phyloP scores from a whole-genome alignment of 495 filamentous ascomycete genomes.

The Chlorociboria aeruginascens region DNA sequence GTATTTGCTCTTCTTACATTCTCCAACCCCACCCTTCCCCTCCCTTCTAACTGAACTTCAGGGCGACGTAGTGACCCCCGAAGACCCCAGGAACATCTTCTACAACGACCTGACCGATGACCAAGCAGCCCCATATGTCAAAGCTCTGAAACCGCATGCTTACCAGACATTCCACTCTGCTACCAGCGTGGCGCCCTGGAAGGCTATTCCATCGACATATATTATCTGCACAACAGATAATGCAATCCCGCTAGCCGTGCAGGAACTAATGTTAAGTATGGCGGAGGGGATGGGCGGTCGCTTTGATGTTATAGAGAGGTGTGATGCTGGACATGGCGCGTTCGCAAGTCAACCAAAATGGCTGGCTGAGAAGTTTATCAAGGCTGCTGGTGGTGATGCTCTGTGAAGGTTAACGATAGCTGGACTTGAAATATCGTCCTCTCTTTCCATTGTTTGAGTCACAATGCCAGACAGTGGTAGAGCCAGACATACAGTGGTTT shows the following conservation, averaged over 20 bases:
- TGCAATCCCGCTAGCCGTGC: constrained; percentile 13
- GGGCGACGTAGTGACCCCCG: constrained; percentile 2
- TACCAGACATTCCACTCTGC: constrained; percentile 7
- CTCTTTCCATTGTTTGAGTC: too few species aligned
- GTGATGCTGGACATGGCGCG: constrained; percentile 22
- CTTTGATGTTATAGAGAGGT: constrained; percentile 19
- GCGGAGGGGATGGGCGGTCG: not conserved
- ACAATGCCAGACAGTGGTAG: too few species aligned
- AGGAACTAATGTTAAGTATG: constrained; percentile 14
- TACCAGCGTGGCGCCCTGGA: constrained; percentile 6
- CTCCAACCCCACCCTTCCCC: not conserved
- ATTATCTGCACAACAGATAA: constrained; percentile 16
- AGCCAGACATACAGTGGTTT: too few species aligned
- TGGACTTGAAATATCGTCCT: too few species aligned
- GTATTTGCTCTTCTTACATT: not conserved
- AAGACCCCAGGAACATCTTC: constrained; percentile 8
- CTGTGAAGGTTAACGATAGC: not conserved
- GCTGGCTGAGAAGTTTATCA: constrained; percentile 14
- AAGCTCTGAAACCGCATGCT: constrained; percentile 6
- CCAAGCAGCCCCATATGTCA: constrained; percentile 2
- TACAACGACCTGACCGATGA: constrained; percentile 11
- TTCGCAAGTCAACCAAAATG: constrained; percentile 23
- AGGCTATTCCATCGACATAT: constrained; percentile 9
- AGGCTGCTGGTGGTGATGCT: constrained; percentile 3
- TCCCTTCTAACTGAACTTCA: not conserved